These are phyloP conservation scores for Malus domestica DNA, from an alignment of 306 rosid genomes.

Conservation along the genomic window DNA sequence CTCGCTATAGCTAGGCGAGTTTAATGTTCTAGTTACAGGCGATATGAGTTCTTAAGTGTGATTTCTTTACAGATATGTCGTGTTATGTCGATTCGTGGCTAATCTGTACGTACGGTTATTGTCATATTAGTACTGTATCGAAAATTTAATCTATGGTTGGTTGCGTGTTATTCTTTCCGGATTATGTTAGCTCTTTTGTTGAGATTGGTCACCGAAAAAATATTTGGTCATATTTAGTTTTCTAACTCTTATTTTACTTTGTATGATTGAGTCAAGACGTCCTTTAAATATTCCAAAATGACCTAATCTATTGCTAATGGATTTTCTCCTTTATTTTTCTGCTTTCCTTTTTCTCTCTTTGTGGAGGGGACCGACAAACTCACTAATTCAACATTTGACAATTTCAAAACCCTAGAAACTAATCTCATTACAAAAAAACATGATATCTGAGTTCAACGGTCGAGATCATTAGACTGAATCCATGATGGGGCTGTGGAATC, in stretches of 20 bases:
- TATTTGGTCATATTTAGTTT: not conserved
- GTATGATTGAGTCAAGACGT: constrained; percentile 23
- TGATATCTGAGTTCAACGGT: constrained; percentile 25
- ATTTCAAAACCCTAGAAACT: not conserved
- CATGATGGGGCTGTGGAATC: constrained; percentile 27
- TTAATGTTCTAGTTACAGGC: not conserved
- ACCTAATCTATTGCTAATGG: constrained; percentile 16
- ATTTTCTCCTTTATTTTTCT: constrained; percentile 4
- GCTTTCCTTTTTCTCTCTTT: not conserved
- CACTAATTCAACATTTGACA: constrained; percentile 6
- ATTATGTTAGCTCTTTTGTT: too few species aligned
- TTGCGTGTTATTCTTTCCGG: not conserved
- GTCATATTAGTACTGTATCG: too few species aligned
- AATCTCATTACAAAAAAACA: not conserved
- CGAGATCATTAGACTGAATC: constrained; percentile 30
- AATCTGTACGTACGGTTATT: accelerated
- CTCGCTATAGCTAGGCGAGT: not conserved
- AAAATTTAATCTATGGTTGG: too few species aligned
- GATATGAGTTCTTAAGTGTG: not conserved
- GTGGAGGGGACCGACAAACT: constrained; percentile 40
- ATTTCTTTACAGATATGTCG: not conserved
- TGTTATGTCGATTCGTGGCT: not conserved
- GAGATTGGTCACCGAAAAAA: too few species aligned
- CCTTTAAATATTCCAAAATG: constrained; percentile 21
- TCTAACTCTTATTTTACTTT: not conserved